Base-by-base conservation (phyloP, 192 early-diverging fungal species). In the Piromyces finnis region DNA sequence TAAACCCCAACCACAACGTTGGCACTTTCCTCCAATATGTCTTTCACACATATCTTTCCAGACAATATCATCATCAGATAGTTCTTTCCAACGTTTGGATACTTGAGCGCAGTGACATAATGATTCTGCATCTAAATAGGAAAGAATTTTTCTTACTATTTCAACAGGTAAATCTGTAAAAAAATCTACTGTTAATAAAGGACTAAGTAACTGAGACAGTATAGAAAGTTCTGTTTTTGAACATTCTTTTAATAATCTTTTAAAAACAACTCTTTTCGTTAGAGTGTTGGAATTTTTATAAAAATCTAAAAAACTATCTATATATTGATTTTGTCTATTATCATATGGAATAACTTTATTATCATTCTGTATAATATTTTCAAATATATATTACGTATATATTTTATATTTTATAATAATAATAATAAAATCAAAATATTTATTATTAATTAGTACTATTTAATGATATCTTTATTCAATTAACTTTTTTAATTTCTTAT, bases 1-100 rank as follows among this genome's bases (percentile, higher is more conserved):
- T 37, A 98, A 81, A 1, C 97, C 96, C 96, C 96, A 99, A 3
- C 97, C 97, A 85, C 97, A 99, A 80, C 93, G 97, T 82, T 88
- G 88, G 83, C 97, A 99, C 81, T 94, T 94, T 80, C 94, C 94
- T 84, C 96, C 95, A 79, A 97, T 99, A 83, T 99, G 97, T 86
- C 98, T 96, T 39, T 93, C 92, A 82, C 97, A 99, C 95, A 99
- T 97, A 35, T 92, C 86, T 82, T 97, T 94, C 97, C 97, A 99
- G 22, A 99, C 87, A 12, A 92, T 86, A 82, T 99, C 95, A 82
- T 96, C 95, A 81, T 98, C 94, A 11, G 96, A 94, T 17, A 97
- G 81, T 26, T 79, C 79, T n/a, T 88, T 90, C 97, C 97, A 99
- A 6, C 84, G 80, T 17, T 88, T 90, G 79, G 89, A 93, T 1